Percentiles rank a stretch among this genome's conserved stretches.
These are phyloP conservation scores for Choiromyces venosus DNA, from an alignment of 495 filamentous ascomycete species.

Conservation along the genomic window DNA sequence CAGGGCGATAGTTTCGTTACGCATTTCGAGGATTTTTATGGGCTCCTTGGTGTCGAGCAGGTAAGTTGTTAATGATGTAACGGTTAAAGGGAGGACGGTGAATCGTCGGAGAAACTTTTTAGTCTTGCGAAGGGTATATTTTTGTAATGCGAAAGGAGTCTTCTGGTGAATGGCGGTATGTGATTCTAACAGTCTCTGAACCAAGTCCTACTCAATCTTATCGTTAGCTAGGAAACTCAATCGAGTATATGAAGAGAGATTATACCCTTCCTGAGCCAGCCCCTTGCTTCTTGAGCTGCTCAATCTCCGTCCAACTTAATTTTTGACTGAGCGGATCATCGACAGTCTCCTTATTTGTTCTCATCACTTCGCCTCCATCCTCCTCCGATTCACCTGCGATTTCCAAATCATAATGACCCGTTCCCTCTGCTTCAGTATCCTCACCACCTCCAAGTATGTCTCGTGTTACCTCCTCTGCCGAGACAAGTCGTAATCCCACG, in stretches of 20 bases:
- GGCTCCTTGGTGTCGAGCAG: conserved; percentile 72
- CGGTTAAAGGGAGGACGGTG: conserved; percentile 74
- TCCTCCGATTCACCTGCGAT: conserved; percentile 37
- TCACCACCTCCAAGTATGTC: conserved; percentile 64
- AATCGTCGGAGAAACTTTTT: conserved; percentile 89
- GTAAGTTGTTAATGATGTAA: conserved; percentile 64
- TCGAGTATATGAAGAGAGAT: neutral
- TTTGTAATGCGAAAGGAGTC: conserved; percentile 84
- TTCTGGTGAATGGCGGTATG: conserved; percentile 88
- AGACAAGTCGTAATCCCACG: conserved; percentile 67
- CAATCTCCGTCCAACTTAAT: conserved; percentile 80
- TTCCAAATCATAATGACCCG: conserved; percentile 40
- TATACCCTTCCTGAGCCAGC: conserved; percentile 60
- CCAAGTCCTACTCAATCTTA: conserved; percentile 56
- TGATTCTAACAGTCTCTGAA: conserved; percentile 75
- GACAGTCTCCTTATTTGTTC: conserved; percentile 69
- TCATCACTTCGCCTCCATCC: conserved; percentile 55
- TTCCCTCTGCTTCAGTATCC: conserved; percentile 43
- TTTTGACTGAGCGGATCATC: conserved; percentile 78
- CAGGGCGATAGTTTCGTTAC: conserved; percentile 77
- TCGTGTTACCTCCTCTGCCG: conserved; percentile 73
- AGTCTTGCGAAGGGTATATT: conserved; percentile 88
- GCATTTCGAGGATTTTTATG: conserved; percentile 74
- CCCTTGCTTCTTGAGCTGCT: conserved; percentile 85
- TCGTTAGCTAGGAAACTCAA: neutral